Base-by-base conservation (phyloP, 345 rosid species). In the Heritiera littoralis region DNA sequence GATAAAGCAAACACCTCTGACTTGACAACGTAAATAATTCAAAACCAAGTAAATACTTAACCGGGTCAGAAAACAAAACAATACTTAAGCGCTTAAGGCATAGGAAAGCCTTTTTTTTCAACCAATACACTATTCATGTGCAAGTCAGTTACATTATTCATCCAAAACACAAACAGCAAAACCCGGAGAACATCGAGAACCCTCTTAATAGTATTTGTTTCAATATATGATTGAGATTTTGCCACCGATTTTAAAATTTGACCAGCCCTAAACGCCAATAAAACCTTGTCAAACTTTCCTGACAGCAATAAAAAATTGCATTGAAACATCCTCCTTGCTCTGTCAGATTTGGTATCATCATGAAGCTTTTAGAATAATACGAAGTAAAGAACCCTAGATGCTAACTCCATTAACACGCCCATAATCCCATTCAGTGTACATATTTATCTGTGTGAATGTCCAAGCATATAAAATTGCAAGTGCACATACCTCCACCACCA, bases 401-500 rank as follows among this genome's bases (percentile, higher is more conserved):
- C 28, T 28, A 17, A 52, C 48, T 32, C 14, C 63, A 32, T 35
- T 32, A 72, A 2, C 49, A 54, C 17, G 1, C n/a, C 15, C 18
- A 52, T 52, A 9, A 15, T 20, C 20, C 2, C 23, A 46, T 72
- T 17, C 61, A 30, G 12, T 35, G 14, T 51, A 61, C 7, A 35
- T 35, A 72, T 72, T 52, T 5, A 54, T 55, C 23, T 76, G 6
- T 20, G 54, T 1, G 12, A n/a, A 13, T 10, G 18, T 49, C 9
- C 14, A 18, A 28, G 59, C 28, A 43, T 46, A 46, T 28, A 48
- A 63, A 64, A 35, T 49, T 75, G 60, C 71, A 86, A 75, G 18
- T 18, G 64, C 68, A 72, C 85, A 79, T 92, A 92, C 98, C 97
- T 93, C 98, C 98, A 93, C 98, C 97, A 95, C 98, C 98, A 95